Conservation (phyloP, 225 moss, liverwort and hornwort genomes). For the Sphagnum tenellum region DNA sequence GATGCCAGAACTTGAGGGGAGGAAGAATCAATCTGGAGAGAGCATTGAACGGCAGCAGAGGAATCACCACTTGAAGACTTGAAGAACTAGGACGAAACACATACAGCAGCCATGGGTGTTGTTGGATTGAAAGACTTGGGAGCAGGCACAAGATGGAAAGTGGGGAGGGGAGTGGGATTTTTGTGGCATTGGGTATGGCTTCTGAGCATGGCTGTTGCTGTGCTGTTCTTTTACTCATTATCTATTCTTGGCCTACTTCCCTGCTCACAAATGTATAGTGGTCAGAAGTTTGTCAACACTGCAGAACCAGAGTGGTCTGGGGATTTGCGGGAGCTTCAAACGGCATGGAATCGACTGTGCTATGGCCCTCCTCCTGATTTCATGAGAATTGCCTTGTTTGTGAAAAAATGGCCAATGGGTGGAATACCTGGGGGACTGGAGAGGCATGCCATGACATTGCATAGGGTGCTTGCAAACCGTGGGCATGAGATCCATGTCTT, state of each 20-base stretch:
- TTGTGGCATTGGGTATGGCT: slow-evolving; percentile 7
- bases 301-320: slow-evolving; percentile 43
- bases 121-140: not conserved
- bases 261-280: not conserved
- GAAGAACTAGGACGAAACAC: no score
- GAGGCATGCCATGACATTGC: slow-evolving; percentile 96
- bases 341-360: slow-evolving; percentile 81
- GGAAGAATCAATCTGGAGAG: no score
- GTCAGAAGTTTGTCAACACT: no score
- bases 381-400: slow-evolving; percentile 74
- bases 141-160: not conserved
- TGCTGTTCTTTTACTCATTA: slow-evolving; percentile 2
- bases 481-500: slow-evolving; percentile 83
- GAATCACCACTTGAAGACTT: no score
- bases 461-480: slow-evolving; percentile 73
- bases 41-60: no score
- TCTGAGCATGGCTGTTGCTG: slow-evolving; percentile 1
- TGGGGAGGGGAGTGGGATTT: no score
- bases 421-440: slow-evolving; percentile 92
- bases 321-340: slow-evolving; percentile 59
- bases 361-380: slow-evolving; percentile 40
- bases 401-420: slow-evolving; percentile 96
- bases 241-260: not conserved
- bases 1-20: no score
- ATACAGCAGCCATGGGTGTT: no score